phyloP scores from a whole-genome alignment of 1,139 yeast species.

The Pichia sp. region DNA sequence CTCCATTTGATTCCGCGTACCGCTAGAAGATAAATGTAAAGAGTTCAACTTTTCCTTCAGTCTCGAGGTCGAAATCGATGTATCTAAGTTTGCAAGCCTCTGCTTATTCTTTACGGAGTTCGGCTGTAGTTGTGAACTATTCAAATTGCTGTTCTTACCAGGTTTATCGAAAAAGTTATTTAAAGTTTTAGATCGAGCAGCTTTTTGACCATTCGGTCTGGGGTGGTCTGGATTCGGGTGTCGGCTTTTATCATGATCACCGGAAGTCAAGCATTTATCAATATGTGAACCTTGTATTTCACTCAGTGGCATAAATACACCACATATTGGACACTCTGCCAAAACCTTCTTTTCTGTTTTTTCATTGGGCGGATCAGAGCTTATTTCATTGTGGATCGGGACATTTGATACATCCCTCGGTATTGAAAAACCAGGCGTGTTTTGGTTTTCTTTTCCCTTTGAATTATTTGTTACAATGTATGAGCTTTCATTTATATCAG shows the following conservation, averaged over 20 bases:
- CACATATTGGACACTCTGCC: slow-evolving; percentile 72
- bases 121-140: slow-evolving; percentile 23
- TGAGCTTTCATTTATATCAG: not conserved
- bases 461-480: not conserved
- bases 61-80: slow-evolving; percentile 53
- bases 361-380: not conserved
- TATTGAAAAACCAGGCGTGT: not conserved
- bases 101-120: slow-evolving; percentile 17
- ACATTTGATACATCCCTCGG: not conserved
- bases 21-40: slow-evolving; percentile 55
- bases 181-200: not conserved
- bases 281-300: slow-evolving; percentile 63
- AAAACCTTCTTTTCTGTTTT: slow-evolving; percentile 15
- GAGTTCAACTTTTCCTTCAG: slow-evolving; percentile 56
- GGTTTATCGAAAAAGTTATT: slow-evolving; percentile 15
- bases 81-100: slow-evolving; percentile 47
- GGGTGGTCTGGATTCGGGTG: not conserved
- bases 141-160: not conserved
- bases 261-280: slow-evolving; percentile 55
- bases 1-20: slow-evolving; percentile 62
- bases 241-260: not conserved
- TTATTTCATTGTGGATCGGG: not conserved
- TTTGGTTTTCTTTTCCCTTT: not conserved
- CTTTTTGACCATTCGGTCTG: not conserved
- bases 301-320: slow-evolving; percentile 48